Percentiles rank a stretch among this genome's conserved stretches.
Conservation (phyloP, 225 moss, liverwort and hornwort genomes). For the Rhytidiadelphus loreus region DNA sequence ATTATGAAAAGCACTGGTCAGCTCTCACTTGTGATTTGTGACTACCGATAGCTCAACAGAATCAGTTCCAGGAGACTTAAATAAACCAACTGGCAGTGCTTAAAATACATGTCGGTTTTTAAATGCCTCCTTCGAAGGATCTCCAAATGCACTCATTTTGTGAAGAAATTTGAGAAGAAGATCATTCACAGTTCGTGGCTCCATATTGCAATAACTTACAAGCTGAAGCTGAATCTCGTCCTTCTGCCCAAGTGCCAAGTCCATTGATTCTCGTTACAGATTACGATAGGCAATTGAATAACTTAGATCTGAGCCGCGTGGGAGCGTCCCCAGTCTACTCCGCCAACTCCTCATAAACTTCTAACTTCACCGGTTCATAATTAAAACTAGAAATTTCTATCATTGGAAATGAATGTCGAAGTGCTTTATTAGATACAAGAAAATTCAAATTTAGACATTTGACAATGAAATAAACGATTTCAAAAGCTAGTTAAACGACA, state of each 20-base stretch:
- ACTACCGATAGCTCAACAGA: neutral
- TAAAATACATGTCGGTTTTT: neutral
- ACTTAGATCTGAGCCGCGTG: neutral
- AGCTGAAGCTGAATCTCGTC: neutral
- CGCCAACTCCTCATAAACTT: neutral
- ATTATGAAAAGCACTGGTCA: neutral
- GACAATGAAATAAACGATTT: no score
- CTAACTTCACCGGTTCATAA: neutral
- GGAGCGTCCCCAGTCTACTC: neutral
- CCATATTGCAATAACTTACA: no score
- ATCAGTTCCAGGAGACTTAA: neutral
- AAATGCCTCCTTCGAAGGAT: neutral
- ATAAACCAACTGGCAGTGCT: neutral
- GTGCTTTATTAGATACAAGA: no score
- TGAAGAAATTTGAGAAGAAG: neutral
- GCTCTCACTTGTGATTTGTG: neutral
- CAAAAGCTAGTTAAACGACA: no score
- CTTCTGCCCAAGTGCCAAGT: constrained; percentile 3
- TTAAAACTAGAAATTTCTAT: neutral
- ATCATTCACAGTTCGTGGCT: neutral
- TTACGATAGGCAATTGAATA: neutral
- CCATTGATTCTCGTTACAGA: neutral
- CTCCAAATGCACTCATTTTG: neutral
- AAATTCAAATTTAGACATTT: neutral
- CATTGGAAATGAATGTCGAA: neutral